These are phyloP conservation scores for Arbutus unedo DNA, from an alignment of 148 eudicot genomes.

Conservation along the genomic window DNA sequence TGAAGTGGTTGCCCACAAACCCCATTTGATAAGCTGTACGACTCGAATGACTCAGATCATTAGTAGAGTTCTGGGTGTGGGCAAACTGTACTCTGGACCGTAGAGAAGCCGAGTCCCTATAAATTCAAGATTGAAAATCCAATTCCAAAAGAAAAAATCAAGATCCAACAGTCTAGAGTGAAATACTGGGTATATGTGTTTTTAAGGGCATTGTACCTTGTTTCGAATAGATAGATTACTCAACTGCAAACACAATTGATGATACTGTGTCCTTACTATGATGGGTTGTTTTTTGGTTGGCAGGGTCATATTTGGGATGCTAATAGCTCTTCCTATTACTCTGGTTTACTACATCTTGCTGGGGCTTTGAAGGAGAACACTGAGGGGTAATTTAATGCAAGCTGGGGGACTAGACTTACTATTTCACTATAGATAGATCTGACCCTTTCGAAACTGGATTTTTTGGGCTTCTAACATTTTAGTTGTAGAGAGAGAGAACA, in stretches of 20 bases:
- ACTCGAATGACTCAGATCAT: too few relatives aligned
- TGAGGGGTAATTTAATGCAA: not conserved
- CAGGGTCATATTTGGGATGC: conserved; percentile 94
- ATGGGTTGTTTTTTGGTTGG: not conserved
- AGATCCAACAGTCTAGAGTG: not conserved
- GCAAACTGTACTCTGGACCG: too few relatives aligned
- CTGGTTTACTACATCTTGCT: conserved; percentile 75
- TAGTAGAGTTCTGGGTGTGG: too few relatives aligned
- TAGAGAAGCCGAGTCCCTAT: too few relatives aligned
- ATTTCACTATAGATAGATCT: not conserved
- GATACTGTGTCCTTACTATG: not conserved
- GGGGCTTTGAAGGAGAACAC: conserved; percentile 45
- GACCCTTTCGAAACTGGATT: conserved; percentile 1
- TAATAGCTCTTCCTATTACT: conserved; percentile 80
- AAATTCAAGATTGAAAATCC: not conserved
- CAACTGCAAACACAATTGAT: not conserved
- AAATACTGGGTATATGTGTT: not conserved
- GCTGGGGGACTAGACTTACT: conserved; percentile 5
- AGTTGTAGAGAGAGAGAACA: not conserved
- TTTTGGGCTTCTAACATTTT: conserved; percentile 4
- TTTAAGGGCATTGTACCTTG: not conserved
- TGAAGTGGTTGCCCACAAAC: too few relatives aligned
- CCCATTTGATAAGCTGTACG: too few relatives aligned
- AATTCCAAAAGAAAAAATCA: not conserved
- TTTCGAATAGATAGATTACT: not conserved